Evolutionary conservation across 495 filamentous ascomycete species (phyloP), one percentile per base, ranked within the genome.

Genomic region (Bryoglossum gracile): DNA sequence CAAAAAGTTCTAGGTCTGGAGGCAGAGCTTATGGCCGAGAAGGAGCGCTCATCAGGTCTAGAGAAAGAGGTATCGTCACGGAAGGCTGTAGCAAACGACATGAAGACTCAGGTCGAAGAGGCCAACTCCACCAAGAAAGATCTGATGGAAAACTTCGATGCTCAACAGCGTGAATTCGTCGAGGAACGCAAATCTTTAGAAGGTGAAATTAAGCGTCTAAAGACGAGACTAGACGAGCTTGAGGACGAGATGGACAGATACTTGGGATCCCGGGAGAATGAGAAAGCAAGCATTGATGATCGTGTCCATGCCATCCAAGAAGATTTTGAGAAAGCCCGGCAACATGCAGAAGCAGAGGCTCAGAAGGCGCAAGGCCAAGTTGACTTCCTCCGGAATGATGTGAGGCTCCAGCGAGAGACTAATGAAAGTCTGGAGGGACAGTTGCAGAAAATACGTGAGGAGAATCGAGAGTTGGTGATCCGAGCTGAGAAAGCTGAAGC

Each of bases 141-240:
- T 58, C 77, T 99, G 1, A 79, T 99, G 62, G 84, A 86, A 33
- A 99, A 99, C 58, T 82, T 99, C 62, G 89, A 96, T 57, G 86
- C 90, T 25, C 77, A 88, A 25, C 87, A 94, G 60, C 80, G 80
- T 23, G 91, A 97, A 59, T 95, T 95, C 58, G 73, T 84, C 35
- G 80, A 81, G 44, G 89, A 97, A 63, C 80, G 91, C 19, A 84
- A 80, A 56, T 82, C 77, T 8, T 71, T 96, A 14, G 85, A 95
- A 55, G 68, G 75, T 14, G 89, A 97, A 64, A 77, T 90, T 43
- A 80, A 79, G 45, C 77, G 78, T 22, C 72, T 87, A 45, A 87
- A 84, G 54, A 69, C 79, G 21, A 84, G 81, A 41, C 71, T 87
- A 0, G 94, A 98, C 54, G 87, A 94, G 51, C 69, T 85, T 18